phyloP scores from a whole-genome alignment of 352 stramenopile species.

The Phytophthora quininea region DNA sequence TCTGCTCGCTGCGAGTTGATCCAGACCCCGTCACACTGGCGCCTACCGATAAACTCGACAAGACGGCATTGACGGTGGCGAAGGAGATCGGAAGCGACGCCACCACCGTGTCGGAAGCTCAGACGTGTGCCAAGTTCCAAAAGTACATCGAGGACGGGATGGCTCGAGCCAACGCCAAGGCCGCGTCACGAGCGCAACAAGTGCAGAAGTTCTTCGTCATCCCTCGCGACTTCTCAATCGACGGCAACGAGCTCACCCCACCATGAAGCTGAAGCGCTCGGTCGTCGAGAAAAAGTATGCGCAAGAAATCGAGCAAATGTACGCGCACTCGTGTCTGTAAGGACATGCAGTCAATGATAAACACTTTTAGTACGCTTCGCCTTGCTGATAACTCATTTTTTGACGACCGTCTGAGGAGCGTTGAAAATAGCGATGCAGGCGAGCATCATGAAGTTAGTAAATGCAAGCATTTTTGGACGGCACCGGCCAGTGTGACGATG shows the following conservation, averaged over 20 bases:
- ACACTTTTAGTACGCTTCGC: too few relatives aligned
- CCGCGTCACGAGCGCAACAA: conserved; percentile 55
- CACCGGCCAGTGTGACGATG: conserved; percentile 13
- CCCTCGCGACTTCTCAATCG: conserved; percentile 84
- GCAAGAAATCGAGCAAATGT: conserved; percentile 88
- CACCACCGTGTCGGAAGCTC: conserved; percentile 81
- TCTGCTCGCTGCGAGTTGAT: conserved; percentile 83
- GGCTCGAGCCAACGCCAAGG: conserved; percentile 58
- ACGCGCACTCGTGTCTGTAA: conserved; percentile 37
- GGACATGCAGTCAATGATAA: background rate
- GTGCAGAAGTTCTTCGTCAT: conserved; percentile 87
- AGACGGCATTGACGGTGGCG: conserved; percentile 63
- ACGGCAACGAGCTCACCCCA: conserved; percentile 91
- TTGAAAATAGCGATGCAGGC: conserved; percentile 26
- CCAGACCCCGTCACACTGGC: conserved; percentile 56
- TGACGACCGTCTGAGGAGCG: too few relatives aligned
- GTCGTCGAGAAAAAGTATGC: conserved; percentile 90
- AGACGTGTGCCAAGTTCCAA: conserved; percentile 67
- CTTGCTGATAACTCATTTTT: too few relatives aligned
- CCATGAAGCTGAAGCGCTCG: conserved; percentile 93
- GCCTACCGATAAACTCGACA: conserved; percentile 77
- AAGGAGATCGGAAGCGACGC: conserved; percentile 67
- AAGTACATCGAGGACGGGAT: conserved; percentile 81
- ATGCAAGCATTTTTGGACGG: conserved; percentile 19
- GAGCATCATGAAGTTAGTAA: background rate